These are phyloP conservation scores for Halocafeteria seosinensis DNA, from an alignment of 108 stramenopile species.

Conservation along the genomic window DNA sequence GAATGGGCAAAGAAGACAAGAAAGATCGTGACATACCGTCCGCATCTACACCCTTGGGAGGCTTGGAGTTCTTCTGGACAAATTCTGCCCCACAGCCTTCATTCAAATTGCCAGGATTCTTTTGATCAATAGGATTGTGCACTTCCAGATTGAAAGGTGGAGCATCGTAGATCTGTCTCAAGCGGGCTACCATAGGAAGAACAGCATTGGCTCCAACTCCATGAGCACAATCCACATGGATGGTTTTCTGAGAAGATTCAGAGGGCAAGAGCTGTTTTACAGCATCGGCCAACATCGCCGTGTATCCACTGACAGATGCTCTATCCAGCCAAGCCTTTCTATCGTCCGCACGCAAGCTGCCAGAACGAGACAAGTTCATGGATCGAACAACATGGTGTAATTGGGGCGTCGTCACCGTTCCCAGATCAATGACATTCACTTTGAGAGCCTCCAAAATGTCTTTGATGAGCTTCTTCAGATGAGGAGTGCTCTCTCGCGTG, in stretches of 20 bases:
- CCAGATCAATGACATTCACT: slow-evolving; percentile 44
- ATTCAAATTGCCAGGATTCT: slow-evolving; percentile 57
- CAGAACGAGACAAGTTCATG: slow-evolving; percentile 21
- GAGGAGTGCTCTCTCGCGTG: slow-evolving; percentile 58
- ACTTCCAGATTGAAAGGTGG: neutral
- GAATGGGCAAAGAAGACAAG: too few relatives aligned
- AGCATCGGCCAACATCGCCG: slow-evolving; percentile 47
- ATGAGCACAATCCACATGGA: slow-evolving; percentile 70
- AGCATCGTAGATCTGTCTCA: slow-evolving; percentile 26
- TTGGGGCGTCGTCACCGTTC: slow-evolving; percentile 72
- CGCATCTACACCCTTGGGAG: slow-evolving; percentile 19
- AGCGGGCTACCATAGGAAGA: slow-evolving; percentile 20
- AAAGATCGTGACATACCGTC: too few relatives aligned
- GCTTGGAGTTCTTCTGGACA: slow-evolving; percentile 63
- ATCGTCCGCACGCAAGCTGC: slow-evolving; percentile 12
- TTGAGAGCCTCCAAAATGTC: slow-evolving; percentile 48
- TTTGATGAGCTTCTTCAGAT: slow-evolving; percentile 37
- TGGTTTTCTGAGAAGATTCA: neutral
- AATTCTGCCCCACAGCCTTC: slow-evolving; percentile 75
- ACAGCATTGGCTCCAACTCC: slow-evolving; percentile 58
- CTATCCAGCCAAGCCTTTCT: too few relatives aligned
- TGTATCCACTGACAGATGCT: slow-evolving; percentile 58
- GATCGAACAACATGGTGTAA: slow-evolving; percentile 74
- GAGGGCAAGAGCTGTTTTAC: slow-evolving; percentile 38
- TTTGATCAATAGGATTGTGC: neutral